phyloP scores from a whole-genome alignment of 176 grass and related monocot genomes.

The Phyllostachys edulis region DNA sequence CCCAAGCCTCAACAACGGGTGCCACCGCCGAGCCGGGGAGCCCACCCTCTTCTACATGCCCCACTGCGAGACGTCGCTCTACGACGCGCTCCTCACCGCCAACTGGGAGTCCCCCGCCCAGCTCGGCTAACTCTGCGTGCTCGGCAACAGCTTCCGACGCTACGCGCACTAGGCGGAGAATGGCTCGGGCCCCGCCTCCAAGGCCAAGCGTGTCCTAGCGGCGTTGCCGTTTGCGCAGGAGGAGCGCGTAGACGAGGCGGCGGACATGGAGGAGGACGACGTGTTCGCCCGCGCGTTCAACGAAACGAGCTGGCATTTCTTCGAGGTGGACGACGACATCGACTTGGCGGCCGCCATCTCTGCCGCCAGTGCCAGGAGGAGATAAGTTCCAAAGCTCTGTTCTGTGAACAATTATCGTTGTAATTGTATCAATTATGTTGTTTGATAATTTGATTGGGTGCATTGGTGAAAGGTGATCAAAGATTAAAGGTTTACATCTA shows the following conservation, averaged over 20 bases:
- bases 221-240: conserved; percentile 50
- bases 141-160: conserved; percentile 71
- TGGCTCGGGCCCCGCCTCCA: conserved; percentile 25
- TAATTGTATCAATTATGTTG: background rate
- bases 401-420: conserved; percentile 11
- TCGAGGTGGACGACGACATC: conserved; percentile 38
- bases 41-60: conserved; percentile 95
- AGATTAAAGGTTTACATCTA: background rate
- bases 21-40: conserved; percentile 46
- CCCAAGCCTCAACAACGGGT: conserved; percentile 47
- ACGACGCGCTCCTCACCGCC: conserved; percentile 61
- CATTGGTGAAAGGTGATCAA: background rate
- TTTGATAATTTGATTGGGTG: background rate
- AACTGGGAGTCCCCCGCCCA: conserved; percentile 59
- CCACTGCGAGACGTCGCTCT: conserved; percentile 72
- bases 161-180: conserved; percentile 48
- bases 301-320: conserved; percentile 97
- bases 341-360: conserved; percentile 25
- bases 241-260: conserved; percentile 42
- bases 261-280: conserved; percentile 38
- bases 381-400: conserved; percentile 34
- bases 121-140: conserved; percentile 54
- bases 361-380: background rate
- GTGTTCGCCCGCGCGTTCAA: conserved; percentile 58
- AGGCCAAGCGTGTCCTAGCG: conserved; percentile 45